Base-by-base conservation (phyloP, 495 filamentous ascomycete genomes). In the Penicillium daleae region DNA sequence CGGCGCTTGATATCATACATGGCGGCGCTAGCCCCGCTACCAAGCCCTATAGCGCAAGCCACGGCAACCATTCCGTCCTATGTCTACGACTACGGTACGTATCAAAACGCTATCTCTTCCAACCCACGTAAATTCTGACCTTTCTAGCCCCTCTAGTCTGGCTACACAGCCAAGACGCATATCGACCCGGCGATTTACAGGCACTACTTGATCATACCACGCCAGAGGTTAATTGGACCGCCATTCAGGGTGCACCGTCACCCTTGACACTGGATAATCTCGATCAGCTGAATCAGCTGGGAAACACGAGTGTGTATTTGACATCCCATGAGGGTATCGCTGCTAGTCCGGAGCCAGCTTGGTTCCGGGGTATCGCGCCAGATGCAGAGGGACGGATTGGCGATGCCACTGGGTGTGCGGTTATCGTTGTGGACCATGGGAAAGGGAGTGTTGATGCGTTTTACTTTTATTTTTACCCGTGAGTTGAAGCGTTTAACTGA, bases 381-480 rank as follows among this genome's bases (percentile, higher is more conserved):
- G 76, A 86, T 66, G 60, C 60, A 32, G 72, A 78, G 21, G 82
- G 84, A 10, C 77, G 81, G 51, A 84, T 79, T 1, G 64, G 72
- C 2, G 77, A 76, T 63, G 81, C 78, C 4, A 76, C 77, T 13
- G 79, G 76, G 21, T 79, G 76, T 44, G 76, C 75, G 0, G 77
- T 90, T 48, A 80, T 90, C 27, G 78, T 86, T 19, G 78, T 78
- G 57, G 84, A 90, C 63, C 80, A 85, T 62, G 84, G 82, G 0
- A 66, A 74, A 44, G 83, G 80, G 2, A 72, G 73, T 4, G 71
- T 89, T 0, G 88, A 90, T 78, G 87, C 81, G 0, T 90, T 88
- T 59, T 90, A 90, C 66, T 84, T 89, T 62, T 89, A 89, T 63
- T 90, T 90, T 65, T 90, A 87, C 61, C 79, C 86, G 63, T 89